Evolutionary conservation across 2,329 filamentous ascomycete species (phyloP).

Genomic region (Beauveria rudraprayagi): DNA sequence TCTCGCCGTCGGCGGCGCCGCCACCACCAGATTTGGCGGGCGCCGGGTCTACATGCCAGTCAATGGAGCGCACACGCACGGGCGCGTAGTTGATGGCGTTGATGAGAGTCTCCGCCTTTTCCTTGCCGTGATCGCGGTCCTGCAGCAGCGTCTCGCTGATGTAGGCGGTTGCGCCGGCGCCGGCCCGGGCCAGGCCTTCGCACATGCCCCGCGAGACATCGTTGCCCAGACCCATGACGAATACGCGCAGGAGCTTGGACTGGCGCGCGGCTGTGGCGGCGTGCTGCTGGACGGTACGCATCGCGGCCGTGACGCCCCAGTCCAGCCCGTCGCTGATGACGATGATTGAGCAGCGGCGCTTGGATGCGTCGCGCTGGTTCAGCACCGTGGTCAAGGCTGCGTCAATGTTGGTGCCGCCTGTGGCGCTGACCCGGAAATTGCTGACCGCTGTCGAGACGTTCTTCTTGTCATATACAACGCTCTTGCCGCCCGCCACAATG

Average conservation of each 20-base stretch:
- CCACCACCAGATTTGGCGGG: background rate
- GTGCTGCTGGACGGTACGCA: background rate
- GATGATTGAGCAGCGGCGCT: background rate
- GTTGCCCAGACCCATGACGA: background rate
- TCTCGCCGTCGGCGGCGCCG: background rate
- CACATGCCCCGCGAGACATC: background rate
- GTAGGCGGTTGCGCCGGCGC: background rate
- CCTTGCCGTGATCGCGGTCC: background rate
- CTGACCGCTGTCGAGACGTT: background rate
- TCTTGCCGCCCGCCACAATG: background rate
- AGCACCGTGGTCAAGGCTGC: background rate
- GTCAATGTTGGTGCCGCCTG: background rate
- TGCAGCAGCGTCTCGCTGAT: background rate
- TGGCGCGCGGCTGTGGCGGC: background rate
- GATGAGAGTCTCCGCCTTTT: background rate
- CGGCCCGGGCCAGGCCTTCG: background rate
- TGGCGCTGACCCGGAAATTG: background rate
- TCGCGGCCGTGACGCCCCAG: background rate
- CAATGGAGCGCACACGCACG: background rate
- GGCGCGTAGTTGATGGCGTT: background rate
- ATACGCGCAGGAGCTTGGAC: background rate
- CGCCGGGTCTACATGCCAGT: background rate
- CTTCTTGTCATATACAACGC: background rate
- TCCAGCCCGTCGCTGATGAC: background rate
- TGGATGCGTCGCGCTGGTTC: background rate